Evolutionary conservation across 139 green algal species (phyloP).

Genomic region (Chlamydomonas asymmetrica): DNA sequence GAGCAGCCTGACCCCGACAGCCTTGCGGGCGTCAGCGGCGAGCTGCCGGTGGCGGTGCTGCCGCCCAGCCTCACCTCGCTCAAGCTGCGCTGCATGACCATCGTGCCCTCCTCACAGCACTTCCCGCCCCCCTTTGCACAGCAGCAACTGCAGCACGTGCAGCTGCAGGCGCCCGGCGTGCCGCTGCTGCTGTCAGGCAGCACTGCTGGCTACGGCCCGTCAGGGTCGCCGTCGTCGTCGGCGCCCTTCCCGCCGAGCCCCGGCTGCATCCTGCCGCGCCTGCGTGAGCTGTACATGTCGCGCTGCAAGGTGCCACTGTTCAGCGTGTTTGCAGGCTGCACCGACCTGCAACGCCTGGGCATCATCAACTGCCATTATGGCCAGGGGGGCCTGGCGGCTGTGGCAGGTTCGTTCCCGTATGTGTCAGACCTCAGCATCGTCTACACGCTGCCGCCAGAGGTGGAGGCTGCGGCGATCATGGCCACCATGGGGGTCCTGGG

Average conservation of each 20-base stretch:
- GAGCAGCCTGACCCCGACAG: conserved; percentile 27
- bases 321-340: conserved; percentile 16
- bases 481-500: background rate
- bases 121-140: too few relatives aligned
- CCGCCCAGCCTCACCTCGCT: conserved; percentile 13
- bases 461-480: background rate
- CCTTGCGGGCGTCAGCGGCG: conserved; percentile 8
- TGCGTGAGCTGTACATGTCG: conserved; percentile 27
- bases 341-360: conserved; percentile 11
- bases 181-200: background rate
- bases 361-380: conserved; percentile 26
- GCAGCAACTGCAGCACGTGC: background rate
- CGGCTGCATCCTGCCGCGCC: background rate
- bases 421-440: conserved; percentile 8
- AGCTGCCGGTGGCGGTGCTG: conserved; percentile 24
- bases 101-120: conserved; percentile 6
- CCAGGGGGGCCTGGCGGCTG: conserved; percentile 6
- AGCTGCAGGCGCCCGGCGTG: background rate
- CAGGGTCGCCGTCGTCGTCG: background rate
- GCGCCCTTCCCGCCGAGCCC: background rate
- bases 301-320: conserved; percentile 27
- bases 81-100: conserved; percentile 23
- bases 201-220: background rate
- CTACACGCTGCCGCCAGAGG: conserved; percentile 11
- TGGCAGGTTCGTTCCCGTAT: background rate